Evolutionary conservation across 495 filamentous ascomycete species (phyloP).

Genomic region (Xylona heveae): DNA sequence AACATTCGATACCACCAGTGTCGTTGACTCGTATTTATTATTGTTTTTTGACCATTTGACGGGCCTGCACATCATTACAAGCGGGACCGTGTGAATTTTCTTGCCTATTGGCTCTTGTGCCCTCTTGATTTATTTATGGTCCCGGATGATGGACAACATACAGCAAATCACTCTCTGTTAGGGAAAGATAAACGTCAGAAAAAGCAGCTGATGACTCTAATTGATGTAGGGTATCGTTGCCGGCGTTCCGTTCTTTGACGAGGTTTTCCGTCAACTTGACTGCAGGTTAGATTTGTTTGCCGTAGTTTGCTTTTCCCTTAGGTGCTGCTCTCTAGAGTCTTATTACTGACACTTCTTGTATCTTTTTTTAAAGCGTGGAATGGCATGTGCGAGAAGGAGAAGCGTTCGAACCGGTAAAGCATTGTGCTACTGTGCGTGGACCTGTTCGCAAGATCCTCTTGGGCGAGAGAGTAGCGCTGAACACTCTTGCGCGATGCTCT

Average conservation of each 20-base stretch:
- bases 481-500: conserved; percentile 78
- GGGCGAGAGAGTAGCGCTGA: conserved; percentile 82
- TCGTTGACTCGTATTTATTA: too few species aligned
- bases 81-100: too few species aligned
- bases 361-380: conserved; percentile 35
- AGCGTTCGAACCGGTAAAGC: conserved; percentile 30
- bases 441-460: conserved; percentile 72
- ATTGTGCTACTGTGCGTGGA: conserved; percentile 65
- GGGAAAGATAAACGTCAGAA: too few species aligned
- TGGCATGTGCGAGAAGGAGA: conserved; percentile 72
- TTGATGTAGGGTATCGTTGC: conserved; percentile 55
- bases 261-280: conserved; percentile 74
- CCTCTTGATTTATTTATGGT: too few species aligned
- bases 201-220: too few species aligned
- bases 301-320: too few species aligned
- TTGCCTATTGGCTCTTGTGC: background rate
- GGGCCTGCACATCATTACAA: too few species aligned
- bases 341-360: too few species aligned
- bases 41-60: too few species aligned
- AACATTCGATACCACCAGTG: background rate
- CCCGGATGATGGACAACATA: too few species aligned
- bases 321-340: background rate
- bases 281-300: conserved; percentile 65
- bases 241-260: conserved; percentile 86
- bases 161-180: too few species aligned